Evolutionary conservation across 176 grass and related monocot species (phyloP).

Genomic region (Stipa capillata): DNA sequence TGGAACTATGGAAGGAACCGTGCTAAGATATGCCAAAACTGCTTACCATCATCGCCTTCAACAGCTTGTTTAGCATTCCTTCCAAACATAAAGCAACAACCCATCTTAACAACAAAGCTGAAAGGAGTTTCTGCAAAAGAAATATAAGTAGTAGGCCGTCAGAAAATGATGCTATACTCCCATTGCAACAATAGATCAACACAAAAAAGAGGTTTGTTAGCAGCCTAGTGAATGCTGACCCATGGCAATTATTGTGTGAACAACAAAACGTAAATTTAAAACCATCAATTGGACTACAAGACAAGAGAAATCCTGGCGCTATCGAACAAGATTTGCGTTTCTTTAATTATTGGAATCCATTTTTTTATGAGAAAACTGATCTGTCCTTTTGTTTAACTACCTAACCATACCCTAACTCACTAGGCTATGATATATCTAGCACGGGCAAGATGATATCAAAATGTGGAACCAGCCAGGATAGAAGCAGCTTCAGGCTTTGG

Average conservation of each 20-base stretch:
- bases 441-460: background rate
- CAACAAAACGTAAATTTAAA: background rate
- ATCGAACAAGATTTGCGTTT: background rate
- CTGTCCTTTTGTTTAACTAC: background rate
- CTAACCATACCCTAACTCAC: background rate
- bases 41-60: slow-evolving; percentile 33
- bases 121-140: slow-evolving; percentile 14
- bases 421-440: background rate
- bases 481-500: background rate
- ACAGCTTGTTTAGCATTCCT: background rate
- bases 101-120: slow-evolving; percentile 10
- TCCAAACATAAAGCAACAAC: slow-evolving; percentile 31
- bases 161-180: background rate
- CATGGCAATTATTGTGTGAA: background rate
- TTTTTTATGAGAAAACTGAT: background rate
- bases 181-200: background rate
- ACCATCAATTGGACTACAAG: background rate
- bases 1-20: background rate
- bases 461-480: background rate
- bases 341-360: background rate
- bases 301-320: background rate
- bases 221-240: background rate
- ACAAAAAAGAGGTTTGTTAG: background rate
- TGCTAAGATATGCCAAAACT: background rate
- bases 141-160: background rate